These are phyloP conservation scores for Striga hermonthica DNA, from an alignment of 305 asterid species.

Conservation along the genomic window DNA sequence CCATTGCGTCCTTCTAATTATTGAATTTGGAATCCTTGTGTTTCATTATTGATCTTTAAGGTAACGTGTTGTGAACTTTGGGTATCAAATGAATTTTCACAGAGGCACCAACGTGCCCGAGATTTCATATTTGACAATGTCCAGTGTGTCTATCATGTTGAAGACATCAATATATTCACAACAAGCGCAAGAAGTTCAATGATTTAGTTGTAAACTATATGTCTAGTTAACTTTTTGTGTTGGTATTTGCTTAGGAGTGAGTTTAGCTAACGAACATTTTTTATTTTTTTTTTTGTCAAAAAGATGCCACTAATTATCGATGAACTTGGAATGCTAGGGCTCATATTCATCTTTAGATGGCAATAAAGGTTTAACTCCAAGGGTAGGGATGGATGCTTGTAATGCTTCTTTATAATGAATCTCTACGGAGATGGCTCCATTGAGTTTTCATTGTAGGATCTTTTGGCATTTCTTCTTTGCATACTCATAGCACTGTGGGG, in stretches of 20 bases:
- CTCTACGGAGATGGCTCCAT: too few relatives aligned
- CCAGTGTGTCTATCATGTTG: not conserved
- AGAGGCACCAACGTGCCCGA: not conserved
- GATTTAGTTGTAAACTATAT: not conserved
- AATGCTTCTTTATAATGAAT: too few relatives aligned
- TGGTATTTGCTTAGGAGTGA: slow-evolving; percentile 15
- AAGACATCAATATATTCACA: slow-evolving; percentile 9
- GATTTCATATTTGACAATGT: not conserved
- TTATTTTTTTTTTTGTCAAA: not conserved
- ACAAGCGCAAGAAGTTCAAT: not conserved
- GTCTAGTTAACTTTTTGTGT: slow-evolving; percentile 3
- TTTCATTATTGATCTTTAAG: slow-evolving; percentile 5
- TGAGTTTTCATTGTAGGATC: too few relatives aligned
- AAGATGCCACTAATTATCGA: not conserved
- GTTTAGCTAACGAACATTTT: not conserved
- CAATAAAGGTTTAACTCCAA: not conserved
- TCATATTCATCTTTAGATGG: slow-evolving; percentile 21
- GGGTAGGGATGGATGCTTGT: not conserved
- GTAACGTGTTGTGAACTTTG: not conserved
- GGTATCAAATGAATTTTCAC: not conserved
- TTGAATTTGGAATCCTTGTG: not conserved
- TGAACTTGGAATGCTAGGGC: slow-evolving; percentile 19
- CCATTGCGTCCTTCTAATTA: not conserved
- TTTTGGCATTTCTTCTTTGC: too few relatives aligned
- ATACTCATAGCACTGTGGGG: slow-evolving; percentile 21